These are phyloP conservation scores for Hsuehochloa calcarea DNA, from an alignment of 176 grass and related monocot species.

Conservation along the genomic window DNA sequence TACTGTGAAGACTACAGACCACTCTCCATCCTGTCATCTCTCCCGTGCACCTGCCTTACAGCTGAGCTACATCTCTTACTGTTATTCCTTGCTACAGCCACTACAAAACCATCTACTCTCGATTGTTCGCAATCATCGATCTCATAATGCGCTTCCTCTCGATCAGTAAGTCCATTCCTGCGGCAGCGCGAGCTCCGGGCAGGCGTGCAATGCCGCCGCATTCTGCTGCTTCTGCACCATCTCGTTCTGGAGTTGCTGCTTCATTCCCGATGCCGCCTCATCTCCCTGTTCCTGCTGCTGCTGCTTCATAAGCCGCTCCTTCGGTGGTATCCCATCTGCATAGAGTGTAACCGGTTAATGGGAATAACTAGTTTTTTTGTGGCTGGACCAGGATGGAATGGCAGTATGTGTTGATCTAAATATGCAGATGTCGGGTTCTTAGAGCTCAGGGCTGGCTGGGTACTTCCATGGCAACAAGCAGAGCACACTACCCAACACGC, in stretches of 20 bases:
- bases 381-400: background rate
- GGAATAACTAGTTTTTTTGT: background rate
- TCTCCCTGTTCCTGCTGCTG: background rate
- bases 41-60: background rate
- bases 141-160: background rate
- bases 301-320: background rate
- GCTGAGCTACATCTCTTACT: background rate
- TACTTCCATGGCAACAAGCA: background rate
- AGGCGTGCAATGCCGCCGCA: background rate
- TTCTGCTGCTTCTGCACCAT: background rate
- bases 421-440: background rate
- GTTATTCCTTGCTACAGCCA: background rate
- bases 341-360: background rate
- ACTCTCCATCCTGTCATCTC: background rate
- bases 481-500: background rate
- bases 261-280: background rate
- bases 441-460: background rate
- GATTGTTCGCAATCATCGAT: background rate
- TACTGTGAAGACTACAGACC: background rate
- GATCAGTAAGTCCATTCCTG: constrained; percentile 61
- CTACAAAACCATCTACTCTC: background rate
- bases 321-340: background rate
- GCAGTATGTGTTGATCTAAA: background rate
- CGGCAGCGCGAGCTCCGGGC: constrained; percentile 36
- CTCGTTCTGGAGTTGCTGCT: background rate